A percentile compares a stretch with the other conserved stretches of the same genome.
These are phyloP conservation scores for Mycosphaerella arachidis DNA, from an alignment of 2,329 filamentous ascomycete genomes.

Conservation along the genomic window DNA sequence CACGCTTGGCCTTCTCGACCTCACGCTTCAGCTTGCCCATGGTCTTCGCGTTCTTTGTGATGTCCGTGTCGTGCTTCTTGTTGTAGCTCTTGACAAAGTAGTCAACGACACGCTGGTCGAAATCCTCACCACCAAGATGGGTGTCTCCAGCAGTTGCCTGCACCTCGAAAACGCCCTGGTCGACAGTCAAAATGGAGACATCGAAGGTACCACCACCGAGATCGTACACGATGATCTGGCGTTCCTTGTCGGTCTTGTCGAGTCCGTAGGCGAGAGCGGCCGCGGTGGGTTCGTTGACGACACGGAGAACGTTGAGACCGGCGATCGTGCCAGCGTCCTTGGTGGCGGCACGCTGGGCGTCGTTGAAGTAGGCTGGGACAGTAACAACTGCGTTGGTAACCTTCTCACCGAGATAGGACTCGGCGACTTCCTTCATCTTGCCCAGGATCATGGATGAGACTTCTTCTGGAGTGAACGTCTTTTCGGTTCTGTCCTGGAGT, in stretches of 20 bases:
- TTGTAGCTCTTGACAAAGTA: slow-evolving; percentile 97
- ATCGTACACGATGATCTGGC: slow-evolving; percentile 93
- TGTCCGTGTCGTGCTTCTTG: slow-evolving; percentile 92
- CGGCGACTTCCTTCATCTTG: slow-evolving; percentile 96
- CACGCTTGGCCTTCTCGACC: slow-evolving; percentile 99
- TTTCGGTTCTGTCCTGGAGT: slow-evolving; percentile 42
- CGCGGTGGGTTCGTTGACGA: slow-evolving; percentile 96
- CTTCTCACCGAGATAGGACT: slow-evolving; percentile 83
- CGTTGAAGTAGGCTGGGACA: slow-evolving; percentile 98
- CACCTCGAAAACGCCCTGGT: slow-evolving; percentile 97
- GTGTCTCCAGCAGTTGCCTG: slow-evolving; percentile 99
- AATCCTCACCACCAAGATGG: slow-evolving; percentile 96
- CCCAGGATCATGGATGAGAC: slow-evolving; percentile 75
- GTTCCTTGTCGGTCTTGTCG: slow-evolving; percentile 85
- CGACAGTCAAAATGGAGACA: slow-evolving; percentile 95
- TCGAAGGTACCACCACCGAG: slow-evolving; percentile 98
- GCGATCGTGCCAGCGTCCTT: slow-evolving; percentile 97
- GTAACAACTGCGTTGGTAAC: slow-evolving; percentile 96
- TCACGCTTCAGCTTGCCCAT: slow-evolving; percentile 99
- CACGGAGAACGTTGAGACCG: slow-evolving; percentile 92
- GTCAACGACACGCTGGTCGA: slow-evolving; percentile 96
- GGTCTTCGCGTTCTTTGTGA: slow-evolving; percentile 91
- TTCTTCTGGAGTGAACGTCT: slow-evolving; percentile 76
- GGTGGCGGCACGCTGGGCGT: slow-evolving; percentile 95
- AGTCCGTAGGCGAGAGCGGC: slow-evolving; percentile 93